phyloP scores from a whole-genome alignment of 1,284 basidiomycete genomes.

The Ganoderma sinense region DNA sequence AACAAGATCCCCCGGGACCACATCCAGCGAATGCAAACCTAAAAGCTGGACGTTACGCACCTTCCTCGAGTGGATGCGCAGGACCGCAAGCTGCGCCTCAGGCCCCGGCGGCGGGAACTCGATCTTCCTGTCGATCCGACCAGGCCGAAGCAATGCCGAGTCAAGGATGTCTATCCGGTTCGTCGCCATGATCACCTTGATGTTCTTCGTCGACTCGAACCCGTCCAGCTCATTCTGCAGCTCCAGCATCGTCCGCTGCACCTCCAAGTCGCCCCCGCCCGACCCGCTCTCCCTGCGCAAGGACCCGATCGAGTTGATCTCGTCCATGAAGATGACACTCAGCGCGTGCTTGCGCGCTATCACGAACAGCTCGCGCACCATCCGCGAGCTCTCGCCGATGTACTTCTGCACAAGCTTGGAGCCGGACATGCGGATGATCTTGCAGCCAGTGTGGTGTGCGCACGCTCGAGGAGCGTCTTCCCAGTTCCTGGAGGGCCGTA shows the following conservation, averaged over 20 bases:
- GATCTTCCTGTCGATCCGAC: constrained; percentile 98
- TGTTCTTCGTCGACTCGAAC: too few relatives aligned
- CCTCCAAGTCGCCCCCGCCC: constrained; percentile 94
- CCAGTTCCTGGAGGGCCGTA: constrained; percentile 98
- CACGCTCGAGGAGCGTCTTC: constrained; percentile 93
- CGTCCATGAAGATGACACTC: constrained; percentile 99
- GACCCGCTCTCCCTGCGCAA: constrained; percentile 91
- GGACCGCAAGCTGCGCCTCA: constrained; percentile 95
- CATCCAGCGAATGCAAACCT: neutral
- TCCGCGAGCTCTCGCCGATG: constrained; percentile 95
- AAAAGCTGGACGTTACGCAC: constrained; percentile 53
- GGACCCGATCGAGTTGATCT: constrained; percentile 98
- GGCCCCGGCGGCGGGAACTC: constrained; percentile 99
- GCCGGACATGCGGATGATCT: constrained; percentile 96
- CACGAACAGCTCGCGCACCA: constrained; percentile 98
- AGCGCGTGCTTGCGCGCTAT: constrained; percentile 99
- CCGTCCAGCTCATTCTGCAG: too few relatives aligned
- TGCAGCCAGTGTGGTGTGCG: constrained; percentile 99
- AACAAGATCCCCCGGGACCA: neutral
- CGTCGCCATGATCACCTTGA: too few relatives aligned
- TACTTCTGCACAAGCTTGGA: constrained; percentile 99
- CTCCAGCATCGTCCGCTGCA: constrained; percentile 98
- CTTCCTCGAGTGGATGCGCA: constrained; percentile 97
- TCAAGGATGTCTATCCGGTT: constrained; percentile 99
- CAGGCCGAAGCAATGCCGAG: constrained; percentile 92